phyloP scores from a whole-genome alignment of 2,329 filamentous ascomycete species.

The Curvularia hawaiiensis region DNA sequence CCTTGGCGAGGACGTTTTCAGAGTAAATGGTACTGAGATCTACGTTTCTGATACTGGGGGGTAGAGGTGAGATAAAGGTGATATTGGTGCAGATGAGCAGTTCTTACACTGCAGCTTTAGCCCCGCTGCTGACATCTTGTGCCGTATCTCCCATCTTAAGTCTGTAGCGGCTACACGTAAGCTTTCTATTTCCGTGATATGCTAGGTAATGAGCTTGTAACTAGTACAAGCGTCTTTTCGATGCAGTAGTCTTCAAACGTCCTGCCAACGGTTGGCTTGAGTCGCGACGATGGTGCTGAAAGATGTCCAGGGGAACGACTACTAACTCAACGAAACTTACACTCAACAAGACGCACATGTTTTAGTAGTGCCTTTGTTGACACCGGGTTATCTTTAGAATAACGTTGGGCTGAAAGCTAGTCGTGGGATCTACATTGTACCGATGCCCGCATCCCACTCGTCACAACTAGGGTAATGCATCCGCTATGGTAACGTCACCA shows the following conservation, averaged over 20 bases:
- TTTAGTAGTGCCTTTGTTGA: conserved; percentile 19
- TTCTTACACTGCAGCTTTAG: conserved; percentile 17
- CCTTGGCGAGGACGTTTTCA: conserved; percentile 38
- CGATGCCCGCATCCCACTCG: conserved; percentile 30
- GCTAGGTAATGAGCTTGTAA: background rate
- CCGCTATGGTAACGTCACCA: conserved; percentile 9
- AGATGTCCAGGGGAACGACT: background rate
- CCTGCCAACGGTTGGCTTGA: background rate
- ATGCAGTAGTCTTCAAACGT: background rate
- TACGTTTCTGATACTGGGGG: conserved; percentile 29
- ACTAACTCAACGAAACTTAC: background rate
- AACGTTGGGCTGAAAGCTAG: conserved; percentile 18
- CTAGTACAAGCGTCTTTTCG: background rate
- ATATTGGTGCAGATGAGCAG: background rate
- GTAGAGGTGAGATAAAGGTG: background rate
- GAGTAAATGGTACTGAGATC: conserved; percentile 37
- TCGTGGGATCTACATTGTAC: conserved; percentile 32
- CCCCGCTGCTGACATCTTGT: background rate
- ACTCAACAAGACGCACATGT: background rate
- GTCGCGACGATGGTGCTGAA: background rate
- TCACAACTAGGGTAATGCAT: conserved; percentile 3
- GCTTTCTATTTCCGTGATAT: background rate
- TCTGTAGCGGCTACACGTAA: background rate
- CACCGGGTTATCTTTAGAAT: conserved; percentile 27
- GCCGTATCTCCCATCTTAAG: conserved; percentile 14